A percentile compares a stretch with the other conserved stretches of the same genome.
Evolutionary conservation across 108 stramenopile genomes (phyloP).

Genomic region (Stephanodiscus triporus): DNA sequence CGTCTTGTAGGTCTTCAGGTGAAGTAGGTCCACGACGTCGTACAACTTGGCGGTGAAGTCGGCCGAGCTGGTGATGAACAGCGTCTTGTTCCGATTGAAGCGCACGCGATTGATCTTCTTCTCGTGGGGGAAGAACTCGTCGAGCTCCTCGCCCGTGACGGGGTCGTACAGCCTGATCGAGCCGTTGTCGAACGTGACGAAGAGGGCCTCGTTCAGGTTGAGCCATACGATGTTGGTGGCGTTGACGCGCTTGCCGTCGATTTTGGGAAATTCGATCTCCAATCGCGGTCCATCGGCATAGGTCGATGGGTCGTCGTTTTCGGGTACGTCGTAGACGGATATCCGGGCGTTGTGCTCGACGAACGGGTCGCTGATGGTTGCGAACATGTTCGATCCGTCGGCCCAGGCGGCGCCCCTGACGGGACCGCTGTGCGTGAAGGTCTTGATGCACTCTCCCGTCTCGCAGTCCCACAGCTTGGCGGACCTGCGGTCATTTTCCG

Average conservation of each 20-base stretch:
- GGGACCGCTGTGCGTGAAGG: constrained; percentile 91
- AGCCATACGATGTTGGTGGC: constrained; percentile 92
- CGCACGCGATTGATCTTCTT: constrained; percentile 93
- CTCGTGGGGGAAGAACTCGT: constrained; percentile 82
- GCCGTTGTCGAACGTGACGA: constrained; percentile 95
- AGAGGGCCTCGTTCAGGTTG: constrained; percentile 88
- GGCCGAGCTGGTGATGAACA: constrained; percentile 94
- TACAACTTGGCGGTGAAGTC: constrained; percentile 95
- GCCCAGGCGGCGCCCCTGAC: constrained; percentile 92
- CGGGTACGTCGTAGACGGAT: constrained; percentile 86
- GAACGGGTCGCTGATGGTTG: constrained; percentile 96
- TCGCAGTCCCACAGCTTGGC: constrained; percentile 91
- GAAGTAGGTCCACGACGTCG: constrained; percentile 89
- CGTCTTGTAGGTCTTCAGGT: constrained; percentile 94
- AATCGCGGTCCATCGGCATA: constrained; percentile 61
- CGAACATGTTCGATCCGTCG: constrained; percentile 93
- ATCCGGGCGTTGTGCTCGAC: constrained; percentile 92
- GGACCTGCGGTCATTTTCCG: constrained; percentile 14
- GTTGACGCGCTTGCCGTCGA: constrained; percentile 71
- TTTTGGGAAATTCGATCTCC: constrained; percentile 89
- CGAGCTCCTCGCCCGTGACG: constrained; percentile 79
- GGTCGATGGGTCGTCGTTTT: constrained; percentile 57
- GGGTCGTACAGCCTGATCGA: constrained; percentile 90
- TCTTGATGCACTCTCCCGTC: constrained; percentile 87
- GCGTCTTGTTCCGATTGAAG: constrained; percentile 94